Base-by-base conservation (phyloP, 116 monocot genomes). In the Trichopus zeylanicus region DNA sequence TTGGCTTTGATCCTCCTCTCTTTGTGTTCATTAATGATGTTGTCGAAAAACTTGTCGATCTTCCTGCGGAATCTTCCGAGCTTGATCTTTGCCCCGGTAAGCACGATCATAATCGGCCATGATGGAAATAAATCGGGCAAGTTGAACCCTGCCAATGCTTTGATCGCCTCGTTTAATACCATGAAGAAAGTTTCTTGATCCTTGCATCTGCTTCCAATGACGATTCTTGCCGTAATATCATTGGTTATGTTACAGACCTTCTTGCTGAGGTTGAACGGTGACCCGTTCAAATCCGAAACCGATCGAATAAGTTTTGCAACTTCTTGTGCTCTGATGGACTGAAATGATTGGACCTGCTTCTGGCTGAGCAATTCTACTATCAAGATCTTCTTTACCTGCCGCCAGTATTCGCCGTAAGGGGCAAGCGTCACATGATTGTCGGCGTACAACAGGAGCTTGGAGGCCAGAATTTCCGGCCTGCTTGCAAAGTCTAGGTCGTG, bases 91-190 rank as follows among this genome's bases (percentile, higher is more conserved):
- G 37, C 15, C 4, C 65, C 55, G 10, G 35, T 65, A 26, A 65
- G 9, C 25, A 37, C 4, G 26, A 1, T 16, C 38, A 39, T 8
- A 16, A 37, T 26, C 35, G 16, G 3, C 26, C 31, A 63, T 6
- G 70, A 70, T 27, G 70, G 70, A 53, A 53, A 70, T 22, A 70
- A 26, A n/a, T 70, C 70, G 3, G 47, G 39, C 31, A 46, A 24
- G 31, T 55, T 62, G 48, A 58, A 57, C 29, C 49, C 67, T 18
- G 31, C 57, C 0, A 49, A 3, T 0, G 29, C n/a, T 42, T 47
- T 46, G 15, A 61, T 24, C 0, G 21, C 9, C 12, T 35, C 7
- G 1, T 31, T 12, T 2, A 56, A 4, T 15, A 25, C 0, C n/a
- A 5, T 20, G 18, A 70, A 13, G 48, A 63, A 63, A n/a, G 0